Evolutionary conservation across 495 filamentous ascomycete genomes (phyloP), one percentile per base, ranked within the genome.

Genomic region (Oidiodendron maius): DNA sequence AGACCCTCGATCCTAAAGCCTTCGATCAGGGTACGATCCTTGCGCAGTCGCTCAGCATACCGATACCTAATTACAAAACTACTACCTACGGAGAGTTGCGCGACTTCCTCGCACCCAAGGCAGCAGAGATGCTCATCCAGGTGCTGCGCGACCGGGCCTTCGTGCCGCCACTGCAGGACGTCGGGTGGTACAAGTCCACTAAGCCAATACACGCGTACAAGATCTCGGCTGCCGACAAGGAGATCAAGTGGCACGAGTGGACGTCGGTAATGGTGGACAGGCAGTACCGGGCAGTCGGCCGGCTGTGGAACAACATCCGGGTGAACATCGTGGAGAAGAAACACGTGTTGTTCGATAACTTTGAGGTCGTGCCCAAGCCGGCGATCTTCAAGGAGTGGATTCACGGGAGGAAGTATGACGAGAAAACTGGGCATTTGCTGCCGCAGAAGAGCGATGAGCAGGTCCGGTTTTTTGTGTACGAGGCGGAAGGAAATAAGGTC

Each of bases 1-100:
- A 97, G 62, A 96, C 89, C 5, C 71, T 98, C 30, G 82, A 95
- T 59, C 71, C 74, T 0, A 65, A 71, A 10, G 59, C 67, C 45
- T 95, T 96, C 59, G 93, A 98, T 65, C 75, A 78, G 35, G 93
- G 93, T 13, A 59, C 60, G 13, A 77, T 95, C 15, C 70, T 98
- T 12, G 66, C 76, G 6, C 59, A 61, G 32, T 83, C 80, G 0
- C 74, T 71, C 4, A 76, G 74, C 8, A 57, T 84, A 25, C 55
- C 64, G 2, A 70, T 83, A 42, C 71, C 72, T 4, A 4, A 17
- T 1, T 13, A 46, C 4, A 39, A 61, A n/a, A 41, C 24, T 6
- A 61, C 48, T 6, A 63, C 54, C 0, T 65, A 64, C 16, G 45
- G 48, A 6, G 50, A 62, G 8, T 51, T 80, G 13, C 62, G 69